Conservation (phyloP, 1,139 yeast genomes). For the Saccharomyces hybrid region DNA sequence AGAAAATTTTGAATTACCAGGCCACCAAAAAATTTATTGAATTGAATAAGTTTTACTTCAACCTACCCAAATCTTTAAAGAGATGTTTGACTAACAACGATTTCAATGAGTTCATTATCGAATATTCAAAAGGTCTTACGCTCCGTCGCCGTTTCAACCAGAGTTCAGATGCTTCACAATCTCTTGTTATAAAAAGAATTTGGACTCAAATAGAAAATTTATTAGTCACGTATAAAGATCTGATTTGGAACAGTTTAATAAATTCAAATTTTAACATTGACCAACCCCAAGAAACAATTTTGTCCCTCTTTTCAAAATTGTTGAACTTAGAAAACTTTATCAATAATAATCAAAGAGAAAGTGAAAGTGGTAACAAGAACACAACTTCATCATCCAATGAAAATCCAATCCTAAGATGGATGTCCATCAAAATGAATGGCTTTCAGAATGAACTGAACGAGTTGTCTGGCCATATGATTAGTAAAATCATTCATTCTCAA, state of each 20-base stretch:
- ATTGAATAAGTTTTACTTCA: conserved; percentile 56
- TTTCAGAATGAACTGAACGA: conserved; percentile 37
- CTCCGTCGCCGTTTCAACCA: not conserved
- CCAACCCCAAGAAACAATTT: conserved; percentile 39
- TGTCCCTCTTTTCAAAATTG: conserved; percentile 50
- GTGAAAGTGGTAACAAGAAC: conserved; percentile 1
- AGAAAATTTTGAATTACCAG: conserved; percentile 52
- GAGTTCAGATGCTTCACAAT: not conserved
- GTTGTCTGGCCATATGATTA: conserved; percentile 27
- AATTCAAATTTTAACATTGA: conserved; percentile 23
- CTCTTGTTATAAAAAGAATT: conserved; percentile 40
- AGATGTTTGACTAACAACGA: conserved; percentile 51
- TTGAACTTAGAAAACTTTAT: conserved; percentile 45
- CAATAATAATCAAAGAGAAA: conserved; percentile 3
- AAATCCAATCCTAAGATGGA: conserved; percentile 62
- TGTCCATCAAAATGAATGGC: conserved; percentile 40
- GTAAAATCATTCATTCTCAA: conserved; percentile 34
- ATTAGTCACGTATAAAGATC: conserved; percentile 55
- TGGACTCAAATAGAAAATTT: conserved; percentile 64
- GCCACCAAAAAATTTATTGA: conserved; percentile 58
- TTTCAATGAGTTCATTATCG: conserved; percentile 63
- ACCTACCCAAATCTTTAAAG: conserved; percentile 58
- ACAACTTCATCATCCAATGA: conserved; percentile 27
- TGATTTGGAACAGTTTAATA: conserved; percentile 54
- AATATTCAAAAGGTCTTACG: conserved; percentile 49